A percentile compares a stretch with the other conserved stretches of the same genome.
Evolutionary conservation across 768 basidiomycete species (phyloP).

Genomic region (Chalciporus piperatus): DNA sequence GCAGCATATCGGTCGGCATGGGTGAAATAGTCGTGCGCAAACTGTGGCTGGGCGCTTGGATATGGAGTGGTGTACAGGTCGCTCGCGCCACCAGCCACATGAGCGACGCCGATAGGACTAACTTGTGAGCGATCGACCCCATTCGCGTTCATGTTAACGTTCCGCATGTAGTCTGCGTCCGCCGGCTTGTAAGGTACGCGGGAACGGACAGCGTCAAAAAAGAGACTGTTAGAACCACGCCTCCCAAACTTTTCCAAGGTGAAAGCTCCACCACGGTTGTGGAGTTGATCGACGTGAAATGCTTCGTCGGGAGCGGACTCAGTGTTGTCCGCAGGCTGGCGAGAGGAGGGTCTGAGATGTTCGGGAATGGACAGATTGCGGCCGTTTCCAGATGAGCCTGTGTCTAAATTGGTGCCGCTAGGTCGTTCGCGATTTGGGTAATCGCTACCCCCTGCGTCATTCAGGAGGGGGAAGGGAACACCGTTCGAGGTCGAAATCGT

Average conservation of each 20-base stretch:
- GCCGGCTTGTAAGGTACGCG: constrained; percentile 23
- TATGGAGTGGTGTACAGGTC: constrained; percentile 26
- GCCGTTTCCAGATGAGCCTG: constrained; percentile 6
- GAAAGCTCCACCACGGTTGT: constrained; percentile 11
- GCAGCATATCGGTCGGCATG: constrained; percentile 21
- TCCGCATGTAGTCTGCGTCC: constrained; percentile 21
- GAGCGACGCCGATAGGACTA: constrained; percentile 17
- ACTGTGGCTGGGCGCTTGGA: constrained; percentile 22
- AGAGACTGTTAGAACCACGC: constrained; percentile 35
- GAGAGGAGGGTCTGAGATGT: constrained; percentile 16
- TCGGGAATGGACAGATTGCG: constrained; percentile 15
- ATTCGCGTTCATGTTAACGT: constrained; percentile 18
- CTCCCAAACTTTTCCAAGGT: constrained; percentile 27
- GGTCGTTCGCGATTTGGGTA: constrained; percentile 23
- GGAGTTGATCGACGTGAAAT: constrained; percentile 12
- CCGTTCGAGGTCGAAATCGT: constrained; percentile 21
- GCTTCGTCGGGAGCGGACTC: constrained; percentile 13
- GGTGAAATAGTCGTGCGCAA: constrained; percentile 25
- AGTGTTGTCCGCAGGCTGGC: constrained; percentile 15
- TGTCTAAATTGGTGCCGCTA: constrained; percentile 8
- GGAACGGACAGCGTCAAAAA: constrained; percentile 37
- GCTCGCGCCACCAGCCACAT: constrained; percentile 20
- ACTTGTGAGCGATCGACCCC: constrained; percentile 24
- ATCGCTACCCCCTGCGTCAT: constrained; percentile 19
- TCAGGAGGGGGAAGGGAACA: constrained; percentile 24